phyloP scores from a whole-genome alignment of 306 rosid genomes.

The cucumber (Cucumis sativus) region Cucumber_9930_V3 NC_026661.2:13061501-13062000 shows the following conservation, averaged over 20 bases:
- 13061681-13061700: not conserved
- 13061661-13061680: not conserved
- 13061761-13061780: not conserved
- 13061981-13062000: not conserved
- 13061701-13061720: not conserved
- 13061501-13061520: not conserved
- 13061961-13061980: not conserved
- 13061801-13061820: not conserved
- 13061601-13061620: not conserved
- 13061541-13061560: not conserved
- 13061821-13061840: not conserved
- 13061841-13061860: not conserved
- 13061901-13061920: not conserved
- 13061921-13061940: not conserved
- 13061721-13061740: not conserved
- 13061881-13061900: not conserved
- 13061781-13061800: not conserved
- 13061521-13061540: not conserved
- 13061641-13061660: not conserved
- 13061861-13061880: not conserved
- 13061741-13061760: not conserved
- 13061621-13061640: not conserved
- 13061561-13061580: not conserved
- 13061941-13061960: not conserved
- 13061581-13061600: not conserved